Base-by-base conservation (phyloP, 768 basidiomycete genomes). In the Dioszegia crocea region DNA sequence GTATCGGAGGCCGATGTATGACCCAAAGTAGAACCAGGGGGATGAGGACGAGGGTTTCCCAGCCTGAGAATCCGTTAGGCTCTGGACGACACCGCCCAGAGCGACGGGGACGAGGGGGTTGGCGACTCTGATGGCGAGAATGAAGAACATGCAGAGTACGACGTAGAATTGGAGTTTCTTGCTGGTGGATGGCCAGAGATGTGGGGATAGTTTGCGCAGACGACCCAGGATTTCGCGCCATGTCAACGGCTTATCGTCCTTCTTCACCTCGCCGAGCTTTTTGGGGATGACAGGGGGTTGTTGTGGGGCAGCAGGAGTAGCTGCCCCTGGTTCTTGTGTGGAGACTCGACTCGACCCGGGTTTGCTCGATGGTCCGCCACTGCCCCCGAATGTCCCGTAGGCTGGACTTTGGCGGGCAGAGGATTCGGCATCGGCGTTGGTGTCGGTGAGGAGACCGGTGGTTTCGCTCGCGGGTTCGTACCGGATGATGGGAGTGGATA, bases 131-230 rank as follows among this genome's bases (percentile, higher is more conserved):
- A 86, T 87, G 38, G 89, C 60, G 24, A 88, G 64, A 40, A 97
- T 80, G 56, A 93, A 80, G 30, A 85, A 23, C 36, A 89, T 79
- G 73, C 91, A 91, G 6, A 88, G 52, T 9, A 81, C 83, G 4
- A 87, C 88, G 55, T 88, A 77, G 40, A 86, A 68, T 75, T 92
- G 90, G 3, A 94, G 80, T 57, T 81, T 81, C 30, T 73, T 70
- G 61, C 80, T 83, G 62, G 84, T 87, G 31, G 81, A 81, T 4
- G 91, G 91, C 90, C 91, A 94, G 9, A 94, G 83, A 77, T 88
- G 88, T 1, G 91, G 91, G 14, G 82, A 76, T 40, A 94, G 80
- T 46, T 83, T 83, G 47, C 80, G 79, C 57, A 93, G 78, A 43
- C 90, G 84, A 16, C 73, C 79, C 77, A 82, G 81, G 36, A 89